A percentile compares a stretch with the other conserved stretches of the same genome.
Evolutionary conservation across 2,329 filamentous ascomycete species (phyloP).

Genomic region (Colletotrichum incanum): DNA sequence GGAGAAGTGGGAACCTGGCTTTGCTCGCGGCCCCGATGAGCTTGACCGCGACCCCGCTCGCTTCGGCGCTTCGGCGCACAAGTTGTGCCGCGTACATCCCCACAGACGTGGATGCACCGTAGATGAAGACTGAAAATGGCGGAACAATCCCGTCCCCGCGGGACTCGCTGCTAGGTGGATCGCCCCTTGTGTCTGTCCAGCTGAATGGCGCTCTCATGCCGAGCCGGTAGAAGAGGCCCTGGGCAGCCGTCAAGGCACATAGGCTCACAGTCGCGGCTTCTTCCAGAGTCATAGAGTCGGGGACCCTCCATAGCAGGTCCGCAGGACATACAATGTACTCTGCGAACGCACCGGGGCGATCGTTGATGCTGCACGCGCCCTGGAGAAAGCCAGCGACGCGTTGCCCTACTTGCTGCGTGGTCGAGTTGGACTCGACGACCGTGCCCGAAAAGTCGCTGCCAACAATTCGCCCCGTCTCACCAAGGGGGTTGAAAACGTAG

Average conservation of each 20-base stretch:
- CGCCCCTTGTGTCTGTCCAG: not conserved
- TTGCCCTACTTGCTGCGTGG: constrained; percentile 47
- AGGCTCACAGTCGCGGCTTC: constrained; percentile 58
- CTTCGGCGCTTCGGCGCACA: constrained; percentile 38
- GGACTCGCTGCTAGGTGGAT: not conserved
- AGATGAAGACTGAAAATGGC: constrained; percentile 48
- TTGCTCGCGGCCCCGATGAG: constrained; percentile 52
- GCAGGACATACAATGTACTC: constrained; percentile 55
- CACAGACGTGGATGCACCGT: constrained; percentile 53
- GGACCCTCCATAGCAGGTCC: constrained; percentile 58
- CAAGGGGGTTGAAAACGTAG: constrained; percentile 55
- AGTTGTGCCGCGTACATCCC: constrained; percentile 54
- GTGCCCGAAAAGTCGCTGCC: constrained; percentile 60
- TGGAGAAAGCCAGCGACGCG: constrained; percentile 60
- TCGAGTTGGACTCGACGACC: constrained; percentile 46
- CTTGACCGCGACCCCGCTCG: constrained; percentile 36
- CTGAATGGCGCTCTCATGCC: constrained; percentile 54
- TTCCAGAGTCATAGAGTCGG: constrained; percentile 51
- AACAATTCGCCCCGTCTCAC: constrained; percentile 49
- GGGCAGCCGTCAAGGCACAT: constrained; percentile 60
- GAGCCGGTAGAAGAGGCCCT: constrained; percentile 57
- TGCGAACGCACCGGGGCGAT: constrained; percentile 61
- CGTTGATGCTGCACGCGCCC: constrained; percentile 58
- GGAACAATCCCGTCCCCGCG: not conserved
- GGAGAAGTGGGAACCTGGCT: constrained; percentile 48